Evolutionary conservation across 495 filamentous ascomycete genomes (phyloP).

Genomic region (Ramalina peruviana): DNA sequence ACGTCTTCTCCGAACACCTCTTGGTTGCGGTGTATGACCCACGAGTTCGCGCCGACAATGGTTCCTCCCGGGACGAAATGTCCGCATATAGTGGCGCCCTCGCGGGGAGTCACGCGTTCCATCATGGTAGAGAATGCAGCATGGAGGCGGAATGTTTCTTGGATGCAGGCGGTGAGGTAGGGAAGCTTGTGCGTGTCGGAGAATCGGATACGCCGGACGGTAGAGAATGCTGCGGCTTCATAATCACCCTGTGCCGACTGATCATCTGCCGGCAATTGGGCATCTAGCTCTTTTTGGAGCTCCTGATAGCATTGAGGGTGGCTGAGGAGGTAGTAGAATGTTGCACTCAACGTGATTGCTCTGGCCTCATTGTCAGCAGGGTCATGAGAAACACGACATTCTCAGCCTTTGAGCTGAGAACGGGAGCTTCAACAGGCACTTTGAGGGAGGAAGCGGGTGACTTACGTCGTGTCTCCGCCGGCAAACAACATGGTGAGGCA

Average conservation of each 20-base stretch:
- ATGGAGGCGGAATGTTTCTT: conserved; percentile 49
- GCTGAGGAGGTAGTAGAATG: conserved; percentile 52
- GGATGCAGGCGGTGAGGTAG: conserved; percentile 52
- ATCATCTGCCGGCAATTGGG: conserved; percentile 20
- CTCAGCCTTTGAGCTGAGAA: background rate
- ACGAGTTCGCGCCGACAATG: conserved; percentile 46
- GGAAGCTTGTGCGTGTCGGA: conserved; percentile 41
- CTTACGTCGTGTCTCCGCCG: conserved; percentile 41
- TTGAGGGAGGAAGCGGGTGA: background rate
- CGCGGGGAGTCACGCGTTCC: conserved; percentile 29
- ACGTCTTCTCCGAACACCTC: conserved; percentile 47
- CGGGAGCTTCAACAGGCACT: background rate
- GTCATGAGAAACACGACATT: too few relatives aligned
- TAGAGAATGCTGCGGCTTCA: conserved; percentile 14
- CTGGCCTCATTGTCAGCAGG: background rate
- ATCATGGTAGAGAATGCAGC: conserved; percentile 44
- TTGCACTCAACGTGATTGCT: conserved; percentile 43
- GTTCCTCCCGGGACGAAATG: conserved; percentile 41
- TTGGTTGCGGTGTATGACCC: conserved; percentile 42
- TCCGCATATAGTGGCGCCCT: conserved; percentile 22
- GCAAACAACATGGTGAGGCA: conserved; percentile 53
- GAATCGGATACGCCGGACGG: conserved; percentile 21
- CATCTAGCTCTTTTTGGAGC: conserved; percentile 41
- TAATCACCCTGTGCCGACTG: conserved; percentile 27
- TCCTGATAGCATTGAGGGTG: conserved; percentile 30